Evolutionary conservation across 495 filamentous ascomycete species (phyloP), one percentile per base, ranked within the genome.

Genomic region (Cladorrhinum samala): DNA sequence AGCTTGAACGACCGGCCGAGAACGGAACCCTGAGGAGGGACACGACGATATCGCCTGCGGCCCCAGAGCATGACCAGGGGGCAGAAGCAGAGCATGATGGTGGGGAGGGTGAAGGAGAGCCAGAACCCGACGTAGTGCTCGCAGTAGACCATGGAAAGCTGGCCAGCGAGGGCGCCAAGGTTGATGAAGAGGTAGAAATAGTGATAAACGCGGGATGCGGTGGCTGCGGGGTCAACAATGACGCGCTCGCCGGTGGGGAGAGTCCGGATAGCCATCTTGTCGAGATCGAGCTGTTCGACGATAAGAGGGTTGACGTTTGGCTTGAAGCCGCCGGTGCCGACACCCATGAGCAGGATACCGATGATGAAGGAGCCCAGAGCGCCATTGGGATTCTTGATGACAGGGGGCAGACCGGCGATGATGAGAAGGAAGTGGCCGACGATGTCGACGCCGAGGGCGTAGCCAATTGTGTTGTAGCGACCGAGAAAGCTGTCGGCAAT

Each of bases 121-220:
- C 80, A 91, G 72, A 88, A 91, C 18, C 87, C 87, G 50, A 89
- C 82, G 49, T 87, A 87, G 53, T 84, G 79, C 69, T 87, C 85
- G 6, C 80, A 79, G 60, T 86, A 87, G 23, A 81, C 79, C 81
- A 85, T 74, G 16, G 58, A 44, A 21, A 77, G 66, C 38, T 71
- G 69, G 3, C 72, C 83, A 23, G 76, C 33, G 16, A 87, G 60
- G 1, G 82, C 71, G 38, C 85, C 84, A 40, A 86, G 61, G 61
- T 88, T 88, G 76, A 91, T 83, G 69, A 86, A 84, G 27, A 83
- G 65, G 61, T 85, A 86, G 64, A 83, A 85, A 59, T 76, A 83
- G 66, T 77, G 74, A 68, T 83, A 86, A 8, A 84, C 75, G n/a
- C 80, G 64, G 14, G 71, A 69, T 23, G 76, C 70, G 0, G 86